These are phyloP conservation scores for Rhinocladiella similis DNA, from an alignment of 2,329 filamentous ascomycete species.

Conservation along the genomic window DNA sequence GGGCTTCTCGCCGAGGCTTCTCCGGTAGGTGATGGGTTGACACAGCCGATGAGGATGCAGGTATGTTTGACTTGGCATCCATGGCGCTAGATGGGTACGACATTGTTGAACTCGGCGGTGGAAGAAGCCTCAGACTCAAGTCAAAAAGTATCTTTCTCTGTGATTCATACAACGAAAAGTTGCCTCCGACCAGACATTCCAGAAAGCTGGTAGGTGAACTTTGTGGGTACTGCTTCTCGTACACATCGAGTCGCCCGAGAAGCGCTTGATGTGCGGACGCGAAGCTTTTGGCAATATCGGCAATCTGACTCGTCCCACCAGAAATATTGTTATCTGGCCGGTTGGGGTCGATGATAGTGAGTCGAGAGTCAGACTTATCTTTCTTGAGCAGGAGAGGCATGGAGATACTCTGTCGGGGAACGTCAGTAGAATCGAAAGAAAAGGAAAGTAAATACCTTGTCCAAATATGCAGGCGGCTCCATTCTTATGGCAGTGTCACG, in stretches of 20 bases:
- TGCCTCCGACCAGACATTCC: slow-evolving; percentile 69
- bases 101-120: not conserved
- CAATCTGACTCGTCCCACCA: slow-evolving; percentile 74
- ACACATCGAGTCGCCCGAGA: slow-evolving; percentile 54
- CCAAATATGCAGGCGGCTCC: slow-evolving; percentile 70
- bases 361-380: slow-evolving; percentile 60
- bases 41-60: not conserved
- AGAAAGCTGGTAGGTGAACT: slow-evolving; percentile 59
- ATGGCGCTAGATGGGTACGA: not conserved
- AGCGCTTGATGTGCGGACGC: slow-evolving; percentile 61
- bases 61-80: not conserved
- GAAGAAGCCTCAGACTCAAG: slow-evolving; percentile 37
- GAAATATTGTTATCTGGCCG: slow-evolving; percentile 83
- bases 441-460: slow-evolving; percentile 61
- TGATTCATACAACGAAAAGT: slow-evolving; percentile 72
- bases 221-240: slow-evolving; percentile 34
- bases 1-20: not conserved
- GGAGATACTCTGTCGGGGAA: slow-evolving; percentile 14
- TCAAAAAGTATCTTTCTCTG: slow-evolving; percentile 66
- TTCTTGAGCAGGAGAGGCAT: slow-evolving; percentile 44
- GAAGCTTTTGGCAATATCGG: slow-evolving; percentile 69
- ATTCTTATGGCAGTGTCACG: slow-evolving; percentile 71
- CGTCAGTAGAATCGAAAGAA: slow-evolving; percentile 9
- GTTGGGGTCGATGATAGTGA: slow-evolving; percentile 93
- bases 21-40: not conserved